phyloP scores from a whole-genome alignment of 495 filamentous ascomycete species.

The Penicillium simplicissimum region DNA sequence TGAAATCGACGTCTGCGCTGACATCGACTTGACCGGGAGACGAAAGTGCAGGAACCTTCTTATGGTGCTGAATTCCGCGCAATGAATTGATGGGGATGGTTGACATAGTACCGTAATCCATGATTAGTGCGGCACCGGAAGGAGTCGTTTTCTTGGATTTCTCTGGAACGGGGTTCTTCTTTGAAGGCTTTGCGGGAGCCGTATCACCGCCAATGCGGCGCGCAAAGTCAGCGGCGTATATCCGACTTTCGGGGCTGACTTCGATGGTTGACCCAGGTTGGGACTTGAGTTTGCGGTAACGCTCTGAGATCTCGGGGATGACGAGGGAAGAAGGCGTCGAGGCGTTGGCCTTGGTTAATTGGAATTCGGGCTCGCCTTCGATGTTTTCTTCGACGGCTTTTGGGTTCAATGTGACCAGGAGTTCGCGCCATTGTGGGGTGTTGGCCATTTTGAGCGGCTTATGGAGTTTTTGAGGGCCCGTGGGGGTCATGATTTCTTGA shows the following conservation, averaged over 20 bases:
- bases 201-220: conserved; percentile 69
- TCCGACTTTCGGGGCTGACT: conserved; percentile 79
- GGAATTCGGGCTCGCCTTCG: conserved; percentile 68
- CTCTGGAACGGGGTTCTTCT: conserved; percentile 21
- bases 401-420: conserved; percentile 72
- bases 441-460: conserved; percentile 47
- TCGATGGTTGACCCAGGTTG: conserved; percentile 72
- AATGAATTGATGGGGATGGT: conserved; percentile 84
- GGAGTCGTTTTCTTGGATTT: conserved; percentile 53
- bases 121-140: conserved; percentile 83
- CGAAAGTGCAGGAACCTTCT: conserved; percentile 71
- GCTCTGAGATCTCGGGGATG: conserved; percentile 78
- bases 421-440: conserved; percentile 77
- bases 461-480: conserved; percentile 46
- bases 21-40: conserved; percentile 81
- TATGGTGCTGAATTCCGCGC: conserved; percentile 78
- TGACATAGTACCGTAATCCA: conserved; percentile 84
- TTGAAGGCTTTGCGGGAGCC: conserved; percentile 42
- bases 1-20: conserved; percentile 89
- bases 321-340: conserved; percentile 79
- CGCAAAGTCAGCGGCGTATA: conserved; percentile 79
- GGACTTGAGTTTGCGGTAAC: conserved; percentile 73
- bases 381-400: conserved; percentile 51
- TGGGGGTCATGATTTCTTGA: conserved; percentile 49
- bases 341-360: conserved; percentile 71